phyloP scores from a whole-genome alignment of 164 flowering plant genomes.

The Aristolochia fimbriata region DNA sequence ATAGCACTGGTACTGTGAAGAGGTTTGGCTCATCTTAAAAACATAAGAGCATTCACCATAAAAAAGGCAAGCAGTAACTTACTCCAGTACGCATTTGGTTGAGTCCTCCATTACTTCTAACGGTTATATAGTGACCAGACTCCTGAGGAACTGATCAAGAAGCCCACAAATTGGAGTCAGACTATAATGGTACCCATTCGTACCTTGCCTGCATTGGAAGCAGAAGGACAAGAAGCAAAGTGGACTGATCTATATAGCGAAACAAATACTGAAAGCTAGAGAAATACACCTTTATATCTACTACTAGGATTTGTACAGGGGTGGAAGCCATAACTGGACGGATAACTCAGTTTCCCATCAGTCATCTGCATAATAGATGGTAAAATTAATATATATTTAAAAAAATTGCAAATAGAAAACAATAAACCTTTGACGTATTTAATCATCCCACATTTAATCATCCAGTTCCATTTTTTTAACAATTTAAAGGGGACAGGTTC shows the following conservation, averaged over 20 bases:
- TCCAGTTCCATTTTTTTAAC: no score
- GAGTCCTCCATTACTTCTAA: constrained; percentile 87
- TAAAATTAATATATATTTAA: background rate
- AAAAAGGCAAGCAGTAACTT: constrained; percentile 20
- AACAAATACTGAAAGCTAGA: background rate
- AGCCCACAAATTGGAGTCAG: background rate
- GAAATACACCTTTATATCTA: constrained; percentile 45
- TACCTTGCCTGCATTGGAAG: background rate
- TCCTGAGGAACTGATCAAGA: constrained; percentile 36
- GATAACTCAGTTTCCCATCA: constrained; percentile 46
- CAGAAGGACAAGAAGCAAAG: background rate
- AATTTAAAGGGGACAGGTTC: background rate
- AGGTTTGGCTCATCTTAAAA: no score
- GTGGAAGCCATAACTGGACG: constrained; percentile 42
- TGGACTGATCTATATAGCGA: background rate
- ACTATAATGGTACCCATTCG: background rate
- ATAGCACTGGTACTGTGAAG: no score
- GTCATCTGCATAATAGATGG: constrained; percentile 23
- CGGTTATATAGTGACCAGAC: constrained; percentile 56
- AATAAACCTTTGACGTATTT: background rate
- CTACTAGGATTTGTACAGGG: constrained; percentile 65
- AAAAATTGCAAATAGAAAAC: background rate
- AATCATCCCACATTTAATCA: no score
- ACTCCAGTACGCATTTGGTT: constrained; percentile 99
- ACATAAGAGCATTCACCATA: no score